Percentiles rank a stretch among this genome's conserved stretches.
Conservation (phyloP, 441 rosid genomes). For the Pelargonium australe region DNA sequence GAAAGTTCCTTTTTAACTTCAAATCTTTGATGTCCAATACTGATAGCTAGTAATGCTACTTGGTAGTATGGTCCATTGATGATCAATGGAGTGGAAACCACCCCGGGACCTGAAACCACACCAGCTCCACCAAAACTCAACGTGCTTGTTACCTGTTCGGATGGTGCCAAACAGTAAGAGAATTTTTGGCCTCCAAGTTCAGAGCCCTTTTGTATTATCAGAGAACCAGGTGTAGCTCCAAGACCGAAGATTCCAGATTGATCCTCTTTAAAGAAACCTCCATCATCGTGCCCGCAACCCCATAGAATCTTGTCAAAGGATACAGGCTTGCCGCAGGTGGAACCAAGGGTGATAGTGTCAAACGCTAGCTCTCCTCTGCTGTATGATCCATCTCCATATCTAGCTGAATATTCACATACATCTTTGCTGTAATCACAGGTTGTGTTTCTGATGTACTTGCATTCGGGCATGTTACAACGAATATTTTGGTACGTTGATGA, state of each 20-base stretch:
- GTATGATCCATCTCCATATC: slow-evolving; percentile 26
- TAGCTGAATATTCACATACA: slow-evolving; percentile 17
- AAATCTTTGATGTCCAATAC: slow-evolving; percentile 25
- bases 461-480: slow-evolving; percentile 18
- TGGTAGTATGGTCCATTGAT: slow-evolving; percentile 9
- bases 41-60: slow-evolving; percentile 31
- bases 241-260: slow-evolving; percentile 26
- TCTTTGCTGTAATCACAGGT: background rate
- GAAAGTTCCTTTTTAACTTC: background rate
- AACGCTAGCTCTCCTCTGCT: slow-evolving; percentile 18
- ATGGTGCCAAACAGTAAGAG: slow-evolving; percentile 43
- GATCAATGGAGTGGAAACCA: slow-evolving; percentile 33
- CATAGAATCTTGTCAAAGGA: slow-evolving; percentile 7
- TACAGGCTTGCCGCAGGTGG: slow-evolving; percentile 15
- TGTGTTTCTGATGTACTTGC: background rate
- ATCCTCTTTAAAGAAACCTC: slow-evolving; percentile 9
- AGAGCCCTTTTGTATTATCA: slow-evolving; percentile 7
- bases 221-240: slow-evolving; percentile 19
- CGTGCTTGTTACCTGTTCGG: slow-evolving; percentile 18
- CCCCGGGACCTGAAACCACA: slow-evolving; percentile 24
- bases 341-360: slow-evolving; percentile 22
- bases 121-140: slow-evolving; percentile 33
- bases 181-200: slow-evolving; percentile 28
- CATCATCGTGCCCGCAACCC: slow-evolving; percentile 26
- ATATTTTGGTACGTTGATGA: slow-evolving; percentile 24